phyloP scores from a whole-genome alignment of 2,329 filamentous ascomycete genomes.

The Hypoxylon rubiginosum region DNA sequence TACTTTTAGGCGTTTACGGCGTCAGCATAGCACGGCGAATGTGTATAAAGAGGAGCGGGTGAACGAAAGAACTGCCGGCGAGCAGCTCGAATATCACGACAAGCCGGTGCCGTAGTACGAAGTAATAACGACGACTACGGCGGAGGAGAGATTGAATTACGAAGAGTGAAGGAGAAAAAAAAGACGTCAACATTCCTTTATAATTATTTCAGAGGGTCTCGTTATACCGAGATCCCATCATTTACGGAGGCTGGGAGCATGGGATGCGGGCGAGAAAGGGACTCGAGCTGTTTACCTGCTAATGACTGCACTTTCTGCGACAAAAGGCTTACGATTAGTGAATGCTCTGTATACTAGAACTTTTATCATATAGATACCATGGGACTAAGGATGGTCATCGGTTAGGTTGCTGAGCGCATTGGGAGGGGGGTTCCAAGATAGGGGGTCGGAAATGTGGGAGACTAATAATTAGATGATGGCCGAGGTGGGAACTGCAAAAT shows the following conservation, averaged over 20 bases:
- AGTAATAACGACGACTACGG: slow-evolving; percentile 1
- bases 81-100: slow-evolving; percentile 24
- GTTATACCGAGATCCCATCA: slow-evolving; percentile 10
- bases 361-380: slow-evolving; percentile 36
- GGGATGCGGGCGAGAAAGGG: slow-evolving; percentile 17
- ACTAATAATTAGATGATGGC: slow-evolving; percentile 31
- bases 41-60: slow-evolving; percentile 27
- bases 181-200: slow-evolving; percentile 32
- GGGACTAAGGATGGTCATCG: slow-evolving; percentile 13
- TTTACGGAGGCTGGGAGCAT: slow-evolving; percentile 9
- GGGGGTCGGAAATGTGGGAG: slow-evolving; percentile 15
- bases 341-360: slow-evolving; percentile 39
- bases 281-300: slow-evolving; percentile 11
- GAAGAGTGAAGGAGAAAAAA: slow-evolving; percentile 12
- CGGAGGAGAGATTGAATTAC: slow-evolving; percentile 36
- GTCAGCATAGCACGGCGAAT: slow-evolving; percentile 40
- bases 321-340: slow-evolving; percentile 27
- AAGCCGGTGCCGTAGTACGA: slow-evolving; percentile 5
- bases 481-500: slow-evolving; percentile 27
- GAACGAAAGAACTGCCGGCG: slow-evolving; percentile 28
- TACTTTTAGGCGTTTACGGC: slow-evolving; percentile 35
- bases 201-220: slow-evolving; percentile 17
- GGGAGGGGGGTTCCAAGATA: slow-evolving; percentile 5
- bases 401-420: slow-evolving; percentile 17
- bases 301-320: slow-evolving; percentile 38